Conservation (phyloP, 202 grass and related monocot genomes). For the Brachypodium distachyon region DNA sequence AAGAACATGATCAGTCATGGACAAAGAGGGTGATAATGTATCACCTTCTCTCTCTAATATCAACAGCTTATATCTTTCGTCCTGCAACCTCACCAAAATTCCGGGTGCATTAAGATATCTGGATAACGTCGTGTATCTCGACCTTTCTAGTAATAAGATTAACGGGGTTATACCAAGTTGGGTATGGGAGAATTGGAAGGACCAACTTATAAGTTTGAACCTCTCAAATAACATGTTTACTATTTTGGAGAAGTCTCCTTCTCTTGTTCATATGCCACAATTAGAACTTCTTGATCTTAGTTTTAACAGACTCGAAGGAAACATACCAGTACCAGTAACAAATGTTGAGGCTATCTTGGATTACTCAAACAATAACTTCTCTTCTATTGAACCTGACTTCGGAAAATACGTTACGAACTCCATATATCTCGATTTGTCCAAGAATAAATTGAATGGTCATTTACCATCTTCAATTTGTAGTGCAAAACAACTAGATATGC, state of each 20-base stretch:
- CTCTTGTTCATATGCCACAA: background rate
- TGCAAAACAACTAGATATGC: background rate
- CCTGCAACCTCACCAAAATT: slow-evolving; percentile 41
- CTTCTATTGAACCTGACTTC: background rate
- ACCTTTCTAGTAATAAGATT: slow-evolving; percentile 58
- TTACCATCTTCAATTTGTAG: slow-evolving; percentile 44
- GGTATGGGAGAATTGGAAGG: slow-evolving; percentile 23
- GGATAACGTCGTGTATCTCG: background rate
- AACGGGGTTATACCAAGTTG: slow-evolving; percentile 27
- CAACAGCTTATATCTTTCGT: slow-evolving; percentile 8
- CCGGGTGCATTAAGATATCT: slow-evolving; percentile 28
- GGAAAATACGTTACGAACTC: background rate
- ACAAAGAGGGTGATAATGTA: background rate
- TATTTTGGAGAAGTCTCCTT: background rate
- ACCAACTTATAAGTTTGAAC: background rate
- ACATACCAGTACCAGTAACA: background rate
- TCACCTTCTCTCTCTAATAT: slow-evolving; percentile 16
- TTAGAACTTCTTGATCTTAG: slow-evolving; percentile 34
- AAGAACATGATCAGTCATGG: slow-evolving; percentile 29
- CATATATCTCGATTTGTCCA: slow-evolving; percentile 29
- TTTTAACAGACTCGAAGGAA: slow-evolving; percentile 38
- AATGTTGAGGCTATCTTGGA: background rate
- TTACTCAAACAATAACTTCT: slow-evolving; percentile 47
- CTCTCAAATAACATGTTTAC: slow-evolving; percentile 45
- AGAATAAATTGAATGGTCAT: slow-evolving; percentile 19